A percentile compares a stretch with the other conserved stretches of the same genome.
Conservation (phyloP, 257 asterid species). For the Perilla frutescens region DNA sequence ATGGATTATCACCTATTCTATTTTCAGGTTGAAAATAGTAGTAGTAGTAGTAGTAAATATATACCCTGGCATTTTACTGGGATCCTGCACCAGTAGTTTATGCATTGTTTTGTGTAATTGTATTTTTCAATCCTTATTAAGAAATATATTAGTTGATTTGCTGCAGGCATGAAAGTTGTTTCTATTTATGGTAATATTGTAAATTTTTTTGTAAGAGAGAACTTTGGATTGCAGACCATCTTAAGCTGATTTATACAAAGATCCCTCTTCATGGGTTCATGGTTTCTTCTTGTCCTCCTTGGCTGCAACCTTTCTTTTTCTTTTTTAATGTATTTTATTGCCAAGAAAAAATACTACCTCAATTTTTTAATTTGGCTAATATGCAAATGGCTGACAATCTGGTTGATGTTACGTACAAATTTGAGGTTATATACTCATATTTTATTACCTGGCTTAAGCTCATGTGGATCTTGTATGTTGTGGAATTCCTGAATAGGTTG, state of each 20-base stretch:
- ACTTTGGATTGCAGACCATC: not conserved
- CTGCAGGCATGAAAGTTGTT: not conserved
- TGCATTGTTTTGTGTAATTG: not conserved
- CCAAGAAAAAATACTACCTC: not conserved
- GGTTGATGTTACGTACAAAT: not conserved
- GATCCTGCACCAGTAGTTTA: not conserved
- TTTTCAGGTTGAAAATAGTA: not conserved
- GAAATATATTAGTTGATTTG: not conserved
- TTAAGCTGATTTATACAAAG: not conserved
- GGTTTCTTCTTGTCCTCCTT: not conserved
- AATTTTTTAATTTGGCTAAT: not conserved
- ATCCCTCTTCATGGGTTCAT: not conserved
- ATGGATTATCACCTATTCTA: not conserved
- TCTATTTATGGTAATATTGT: not conserved
- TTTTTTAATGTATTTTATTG: not conserved
- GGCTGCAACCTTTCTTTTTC: not conserved
- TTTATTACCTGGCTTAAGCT: not conserved
- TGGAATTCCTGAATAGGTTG: constrained; percentile 58
- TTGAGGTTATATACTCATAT: not conserved
- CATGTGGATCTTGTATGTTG: constrained; percentile 17
- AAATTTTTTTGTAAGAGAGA: not conserved
- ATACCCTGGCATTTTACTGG: not conserved
- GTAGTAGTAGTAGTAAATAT: not conserved
- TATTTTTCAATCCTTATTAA: not conserved
- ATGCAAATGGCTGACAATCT: not conserved